Evolutionary conservation across 192 early-diverging fungal species (phyloP).

Genomic region (Entomortierella parvispora): DNA sequence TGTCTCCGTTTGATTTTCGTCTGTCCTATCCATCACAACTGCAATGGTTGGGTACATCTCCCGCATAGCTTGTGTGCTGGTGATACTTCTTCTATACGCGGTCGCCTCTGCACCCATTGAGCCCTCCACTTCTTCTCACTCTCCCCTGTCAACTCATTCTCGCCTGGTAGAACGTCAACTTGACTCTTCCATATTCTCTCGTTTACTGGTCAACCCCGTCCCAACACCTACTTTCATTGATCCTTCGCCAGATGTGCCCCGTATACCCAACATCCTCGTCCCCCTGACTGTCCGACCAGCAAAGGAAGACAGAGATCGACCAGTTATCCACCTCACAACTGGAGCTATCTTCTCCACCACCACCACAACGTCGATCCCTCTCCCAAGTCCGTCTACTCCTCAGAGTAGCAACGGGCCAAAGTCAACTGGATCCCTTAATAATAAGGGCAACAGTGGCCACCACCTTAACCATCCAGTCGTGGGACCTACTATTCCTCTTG

Average conservation of each 20-base stretch:
- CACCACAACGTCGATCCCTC: no score
- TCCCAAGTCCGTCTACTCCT: no score
- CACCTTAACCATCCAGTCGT: no score
- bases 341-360: not conserved
- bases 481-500: no score
- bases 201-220: not conserved
- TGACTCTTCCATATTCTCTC: not conserved
- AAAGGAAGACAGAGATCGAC: not conserved
- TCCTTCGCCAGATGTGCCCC: not conserved
- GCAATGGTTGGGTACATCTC: no score
- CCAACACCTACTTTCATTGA: not conserved
- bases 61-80: no score
- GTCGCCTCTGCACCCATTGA: not conserved
- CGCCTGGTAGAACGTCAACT: not conserved
- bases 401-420: no score
- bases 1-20: not conserved
- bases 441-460: no score
- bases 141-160: no score
- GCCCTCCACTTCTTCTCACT: not conserved
- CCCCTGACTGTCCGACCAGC: not conserved
- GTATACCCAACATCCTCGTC: conserved; percentile 13
- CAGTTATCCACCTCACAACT: not conserved
- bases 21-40: not conserved
- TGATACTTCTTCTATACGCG: no score
- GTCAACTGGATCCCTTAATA: no score